Evolutionary conservation across 768 basidiomycete species (phyloP).

Genomic region (Goffeauzyma gilvescens): DNA sequence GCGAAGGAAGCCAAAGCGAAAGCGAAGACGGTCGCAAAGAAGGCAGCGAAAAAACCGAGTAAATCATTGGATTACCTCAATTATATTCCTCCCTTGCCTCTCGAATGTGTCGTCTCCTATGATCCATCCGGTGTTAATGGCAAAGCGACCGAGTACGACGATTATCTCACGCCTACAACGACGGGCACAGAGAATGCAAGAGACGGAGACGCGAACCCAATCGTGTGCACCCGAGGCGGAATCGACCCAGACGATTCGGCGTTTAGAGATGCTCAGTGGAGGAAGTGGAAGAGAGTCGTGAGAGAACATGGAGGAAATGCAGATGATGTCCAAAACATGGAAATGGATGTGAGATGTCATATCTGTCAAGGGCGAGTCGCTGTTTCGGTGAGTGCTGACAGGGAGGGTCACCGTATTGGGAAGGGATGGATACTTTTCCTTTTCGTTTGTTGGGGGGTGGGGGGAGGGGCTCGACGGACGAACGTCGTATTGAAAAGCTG

Average conservation of each 20-base stretch:
- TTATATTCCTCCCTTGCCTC: constrained; percentile 6
- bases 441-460: too few relatives aligned
- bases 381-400: constrained; percentile 15
- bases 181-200: too few relatives aligned
- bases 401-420: too few relatives aligned
- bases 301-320: constrained; percentile 8
- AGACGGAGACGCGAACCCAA: constrained; percentile 12
- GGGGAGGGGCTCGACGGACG: too few relatives aligned
- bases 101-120: constrained; percentile 9
- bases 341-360: not conserved
- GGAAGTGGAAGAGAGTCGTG: constrained; percentile 14
- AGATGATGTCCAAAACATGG: not conserved
- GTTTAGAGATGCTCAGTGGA: constrained; percentile 16
- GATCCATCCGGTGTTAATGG: constrained; percentile 28
- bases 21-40: constrained; percentile 6
- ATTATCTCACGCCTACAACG: too few relatives aligned
- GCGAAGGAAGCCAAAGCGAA: not conserved
- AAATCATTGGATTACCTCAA: not conserved
- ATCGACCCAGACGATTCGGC: constrained; percentile 28
- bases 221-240: constrained; percentile 13
- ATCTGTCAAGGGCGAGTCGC: constrained; percentile 13
- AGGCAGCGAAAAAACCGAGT: not conserved
- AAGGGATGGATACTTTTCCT: too few relatives aligned
- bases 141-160: constrained; percentile 8
- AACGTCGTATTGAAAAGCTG: not conserved